Base-by-base conservation (phyloP, 2,329 filamentous ascomycete species). In the Alternaria ethzedia region DNA sequence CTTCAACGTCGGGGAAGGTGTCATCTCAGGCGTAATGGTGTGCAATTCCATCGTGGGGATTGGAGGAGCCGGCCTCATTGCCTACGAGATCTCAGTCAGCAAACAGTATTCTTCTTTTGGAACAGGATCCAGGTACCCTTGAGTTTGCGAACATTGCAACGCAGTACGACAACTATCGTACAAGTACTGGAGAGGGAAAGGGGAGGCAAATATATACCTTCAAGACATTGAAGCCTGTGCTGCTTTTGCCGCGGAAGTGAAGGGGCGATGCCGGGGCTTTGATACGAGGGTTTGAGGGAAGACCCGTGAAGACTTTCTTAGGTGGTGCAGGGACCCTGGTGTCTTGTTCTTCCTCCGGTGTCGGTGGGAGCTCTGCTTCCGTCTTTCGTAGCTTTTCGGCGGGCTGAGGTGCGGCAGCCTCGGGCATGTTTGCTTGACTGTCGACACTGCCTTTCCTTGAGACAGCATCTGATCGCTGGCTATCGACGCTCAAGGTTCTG, bases 171-270 rank as follows among this genome's bases (percentile, higher is more conserved):
- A 23, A 54, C 64, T 71, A 72, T 59, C 70, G 65, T n/a, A 71
- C 59, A 30, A 71, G 47, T 23, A 70, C 70, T 55, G 67, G 69
- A 56, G 69, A 54, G 56, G 69, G 70, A 46, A 71, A 67, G 52
- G 70, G 63, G 61, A 74, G 57, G 60, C 72, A 59, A 26, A 72
- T 70, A 70, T 72, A 66, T 75, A 79, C 77, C 70, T 79, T 77
- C 66, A 80, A 66, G 30, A 79, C 69, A 55, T 77, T 75, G 59
- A 80, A 78, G 30, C 77, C 75, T 13, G 78, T 78, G 60, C 73
- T 79, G 61, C 79, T 80, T 62, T 80, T 80, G 20, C 78, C 76
- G 11, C 76, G 75, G 41, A 67, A 58, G 54, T 79, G 78, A 57
- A 75, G 72, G 41, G 71, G 69, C 23, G 70, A 70, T 10, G 54